Conservation (phyloP, 2,329 filamentous ascomycete species). For the Ceratocystis cubensis region DNA sequence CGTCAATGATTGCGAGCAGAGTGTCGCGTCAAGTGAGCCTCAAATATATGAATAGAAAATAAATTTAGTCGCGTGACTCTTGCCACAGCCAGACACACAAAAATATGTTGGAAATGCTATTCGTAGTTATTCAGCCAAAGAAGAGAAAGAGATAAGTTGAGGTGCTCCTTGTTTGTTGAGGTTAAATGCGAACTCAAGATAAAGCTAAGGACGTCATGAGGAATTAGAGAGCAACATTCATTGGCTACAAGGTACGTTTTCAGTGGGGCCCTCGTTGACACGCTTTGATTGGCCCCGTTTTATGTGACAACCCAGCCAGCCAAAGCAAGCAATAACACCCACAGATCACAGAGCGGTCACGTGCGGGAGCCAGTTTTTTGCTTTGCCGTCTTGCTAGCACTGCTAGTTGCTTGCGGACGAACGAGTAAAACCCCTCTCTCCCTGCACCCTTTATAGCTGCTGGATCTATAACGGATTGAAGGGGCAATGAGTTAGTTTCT, state of each 20-base stretch:
- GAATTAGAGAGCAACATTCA: neutral
- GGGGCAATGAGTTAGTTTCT: too few species aligned
- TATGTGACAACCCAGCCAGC: neutral
- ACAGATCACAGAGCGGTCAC: neutral
- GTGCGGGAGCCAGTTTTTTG: neutral
- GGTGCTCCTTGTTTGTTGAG: neutral
- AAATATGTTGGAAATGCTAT: neutral
- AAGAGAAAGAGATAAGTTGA: neutral
- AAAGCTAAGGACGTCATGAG: constrained; percentile 6
- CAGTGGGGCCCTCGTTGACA: neutral
- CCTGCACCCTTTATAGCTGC: neutral
- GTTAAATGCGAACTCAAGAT: neutral
- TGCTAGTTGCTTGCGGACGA: neutral
- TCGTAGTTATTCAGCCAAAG: neutral
- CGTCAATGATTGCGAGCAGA: neutral
- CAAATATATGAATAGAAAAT: neutral
- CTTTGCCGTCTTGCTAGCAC: neutral
- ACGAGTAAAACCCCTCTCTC: neutral
- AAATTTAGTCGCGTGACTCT: neutral
- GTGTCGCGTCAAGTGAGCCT: neutral
- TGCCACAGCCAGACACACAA: neutral
- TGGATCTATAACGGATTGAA: too few species aligned
- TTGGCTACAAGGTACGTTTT: neutral
- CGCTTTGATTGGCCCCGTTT: constrained; percentile 2
- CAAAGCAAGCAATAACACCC: neutral